A percentile compares a stretch with the other conserved stretches of the same genome.
phyloP scores from a whole-genome alignment of 805 yeast genomes.

The Kuraishia molischiana region DNA sequence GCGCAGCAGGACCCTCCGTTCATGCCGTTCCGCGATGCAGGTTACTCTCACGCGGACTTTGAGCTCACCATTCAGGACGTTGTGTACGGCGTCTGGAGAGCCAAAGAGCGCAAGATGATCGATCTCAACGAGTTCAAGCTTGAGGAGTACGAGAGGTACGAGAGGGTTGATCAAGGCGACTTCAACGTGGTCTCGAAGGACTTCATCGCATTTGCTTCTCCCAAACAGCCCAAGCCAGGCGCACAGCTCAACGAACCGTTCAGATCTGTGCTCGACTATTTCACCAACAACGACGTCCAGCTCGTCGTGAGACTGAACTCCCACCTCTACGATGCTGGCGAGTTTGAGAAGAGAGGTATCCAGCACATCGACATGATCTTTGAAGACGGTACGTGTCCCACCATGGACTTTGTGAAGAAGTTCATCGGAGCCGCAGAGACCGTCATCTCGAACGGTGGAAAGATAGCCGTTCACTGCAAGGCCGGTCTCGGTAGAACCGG shows the following conservation, averaged over 20 bases:
- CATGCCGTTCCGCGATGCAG: slow-evolving; percentile 95
- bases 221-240: slow-evolving; percentile 57
- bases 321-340: slow-evolving; percentile 76
- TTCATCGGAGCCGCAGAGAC: slow-evolving; percentile 95
- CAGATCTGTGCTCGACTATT: slow-evolving; percentile 71
- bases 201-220: slow-evolving; percentile 96
- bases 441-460: slow-evolving; percentile 75
- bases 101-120: slow-evolving; percentile 83
- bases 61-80: slow-evolving; percentile 90
- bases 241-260: slow-evolving; percentile 62
- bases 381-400: slow-evolving; percentile 98
- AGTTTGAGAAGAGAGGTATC: slow-evolving; percentile 75
- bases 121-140: slow-evolving; percentile 81
- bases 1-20: slow-evolving; percentile 89
- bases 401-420: slow-evolving; percentile 83
- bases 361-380: slow-evolving; percentile 92
- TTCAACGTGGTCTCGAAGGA: slow-evolving; percentile 87
- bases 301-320: slow-evolving; percentile 89
- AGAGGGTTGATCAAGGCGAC: slow-evolving; percentile 95
- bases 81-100: slow-evolving; percentile 96
- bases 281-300: slow-evolving; percentile 63
- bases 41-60: slow-evolving; percentile 92
- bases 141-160: slow-evolving; percentile 91
- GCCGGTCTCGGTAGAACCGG: slow-evolving; percentile 99
- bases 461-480: slow-evolving; percentile 97